Evolutionary conservation across 306 rosid genomes (phyloP).

Genomic region (Castanopsis chinensis): DNA sequence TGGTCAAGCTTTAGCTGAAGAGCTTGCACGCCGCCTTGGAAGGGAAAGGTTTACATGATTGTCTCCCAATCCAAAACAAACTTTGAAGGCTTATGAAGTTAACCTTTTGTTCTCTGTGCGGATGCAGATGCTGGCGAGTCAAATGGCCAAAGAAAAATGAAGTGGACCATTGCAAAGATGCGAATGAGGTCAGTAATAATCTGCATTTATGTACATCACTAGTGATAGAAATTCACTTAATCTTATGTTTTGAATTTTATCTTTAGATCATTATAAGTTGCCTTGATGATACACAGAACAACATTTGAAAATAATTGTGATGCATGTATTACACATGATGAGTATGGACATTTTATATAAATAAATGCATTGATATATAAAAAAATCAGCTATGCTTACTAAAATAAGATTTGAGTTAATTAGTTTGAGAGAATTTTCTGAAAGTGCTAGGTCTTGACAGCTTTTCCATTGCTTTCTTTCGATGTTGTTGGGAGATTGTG

Average conservation of each 20-base stretch:
- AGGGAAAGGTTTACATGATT: conserved; percentile 64
- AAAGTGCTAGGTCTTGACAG: not conserved
- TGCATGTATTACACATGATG: too few relatives aligned
- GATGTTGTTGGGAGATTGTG: too few relatives aligned
- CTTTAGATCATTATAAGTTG: not conserved
- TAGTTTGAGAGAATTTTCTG: not conserved
- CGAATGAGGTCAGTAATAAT: conserved; percentile 73
- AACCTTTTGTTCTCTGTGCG: conserved; percentile 7
- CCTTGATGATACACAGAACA: not conserved
- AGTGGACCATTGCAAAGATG: conserved; percentile 69
- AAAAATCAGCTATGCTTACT: not conserved
- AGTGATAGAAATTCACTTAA: not conserved
- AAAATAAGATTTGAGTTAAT: not conserved
- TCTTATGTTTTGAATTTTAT: not conserved
- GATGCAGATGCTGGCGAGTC: conserved; percentile 91
- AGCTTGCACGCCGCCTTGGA: conserved; percentile 98
- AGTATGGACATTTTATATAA: too few relatives aligned
- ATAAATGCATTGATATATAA: not conserved
- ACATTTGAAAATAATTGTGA: not conserved
- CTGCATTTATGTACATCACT: conserved; percentile 2
- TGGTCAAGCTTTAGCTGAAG: conserved; percentile 99
- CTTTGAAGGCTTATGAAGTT: not conserved
- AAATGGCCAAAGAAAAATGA: conserved; percentile 79
- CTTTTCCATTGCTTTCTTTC: too few relatives aligned
- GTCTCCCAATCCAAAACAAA: conserved; percentile 3